Evolutionary conservation across 768 basidiomycete species (phyloP).

Genomic region (Podaxis sp.): DNA sequence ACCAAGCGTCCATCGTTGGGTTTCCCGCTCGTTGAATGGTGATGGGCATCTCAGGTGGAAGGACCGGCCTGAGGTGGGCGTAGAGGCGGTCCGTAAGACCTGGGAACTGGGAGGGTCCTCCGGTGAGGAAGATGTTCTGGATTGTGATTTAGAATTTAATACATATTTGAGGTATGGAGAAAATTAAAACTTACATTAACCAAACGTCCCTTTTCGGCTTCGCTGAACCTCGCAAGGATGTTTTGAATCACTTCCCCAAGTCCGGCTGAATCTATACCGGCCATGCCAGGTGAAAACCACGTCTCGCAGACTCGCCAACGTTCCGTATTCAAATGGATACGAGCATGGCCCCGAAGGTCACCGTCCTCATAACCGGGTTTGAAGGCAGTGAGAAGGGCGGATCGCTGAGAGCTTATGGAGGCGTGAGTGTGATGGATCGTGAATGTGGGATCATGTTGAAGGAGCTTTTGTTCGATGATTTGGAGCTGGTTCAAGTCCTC

Average conservation of each 20-base stretch:
- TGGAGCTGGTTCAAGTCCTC: constrained; percentile 79
- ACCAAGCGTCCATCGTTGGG: constrained; percentile 80
- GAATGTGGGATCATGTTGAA: constrained; percentile 85
- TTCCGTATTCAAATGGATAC: constrained; percentile 89
- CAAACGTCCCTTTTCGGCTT: constrained; percentile 66
- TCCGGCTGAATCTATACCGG: constrained; percentile 92
- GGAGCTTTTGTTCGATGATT: constrained; percentile 74
- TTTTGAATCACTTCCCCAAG: constrained; percentile 90
- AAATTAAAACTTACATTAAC: constrained; percentile 58
- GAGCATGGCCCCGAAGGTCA: constrained; percentile 58
- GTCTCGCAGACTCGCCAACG: constrained; percentile 90
- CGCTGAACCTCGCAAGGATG: constrained; percentile 71
- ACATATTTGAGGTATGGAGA: not conserved
- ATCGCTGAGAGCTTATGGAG: constrained; percentile 71
- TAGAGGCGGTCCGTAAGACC: constrained; percentile 68
- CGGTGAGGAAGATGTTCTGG: constrained; percentile 90
- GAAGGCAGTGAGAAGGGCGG: constrained; percentile 86
- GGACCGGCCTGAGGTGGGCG: constrained; percentile 75
- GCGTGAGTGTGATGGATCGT: constrained; percentile 80
- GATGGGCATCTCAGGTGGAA: constrained; percentile 81
- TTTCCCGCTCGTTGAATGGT: constrained; percentile 63
- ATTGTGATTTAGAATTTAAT: not conserved
- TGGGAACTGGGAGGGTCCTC: constrained; percentile 73
- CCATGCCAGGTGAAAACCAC: constrained; percentile 92
- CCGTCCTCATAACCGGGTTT: constrained; percentile 76